Percentiles rank a stretch among this genome's conserved stretches.
These are phyloP conservation scores for Grifola frondosa DNA, from an alignment of 1,284 basidiomycete genomes.

Conservation along the genomic window DNA sequence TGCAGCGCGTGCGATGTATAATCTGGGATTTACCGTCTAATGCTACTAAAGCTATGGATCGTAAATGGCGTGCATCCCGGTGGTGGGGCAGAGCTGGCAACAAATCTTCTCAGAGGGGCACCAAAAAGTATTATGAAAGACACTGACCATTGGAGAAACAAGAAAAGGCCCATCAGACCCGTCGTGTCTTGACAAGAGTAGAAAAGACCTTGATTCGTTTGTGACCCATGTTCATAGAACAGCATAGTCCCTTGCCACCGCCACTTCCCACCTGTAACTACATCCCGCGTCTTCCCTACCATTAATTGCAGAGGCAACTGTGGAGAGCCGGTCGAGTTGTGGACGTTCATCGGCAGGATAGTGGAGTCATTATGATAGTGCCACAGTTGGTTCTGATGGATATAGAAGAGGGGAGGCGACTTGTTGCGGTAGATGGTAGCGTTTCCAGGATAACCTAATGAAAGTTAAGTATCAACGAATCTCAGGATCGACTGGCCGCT, in stretches of 20 bases:
- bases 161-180: conserved; percentile 44
- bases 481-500: conserved; percentile 3
- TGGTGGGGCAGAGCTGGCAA: conserved; percentile 21
- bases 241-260: conserved; percentile 57
- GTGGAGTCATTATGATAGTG: conserved; percentile 55
- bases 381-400: conserved; percentile 51
- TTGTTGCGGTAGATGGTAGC: conserved; percentile 29
- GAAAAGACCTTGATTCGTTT: conserved; percentile 49
- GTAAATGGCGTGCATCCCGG: conserved; percentile 43
- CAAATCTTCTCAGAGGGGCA: conserved; percentile 3
- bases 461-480: neutral
- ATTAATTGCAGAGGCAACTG: conserved; percentile 48
- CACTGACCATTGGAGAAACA: conserved; percentile 48
- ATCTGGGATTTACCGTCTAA: too few species aligned
- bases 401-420: conserved; percentile 50
- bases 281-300: conserved; percentile 38
- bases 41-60: conserved; percentile 43
- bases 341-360: conserved; percentile 52
- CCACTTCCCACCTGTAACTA: conserved; percentile 48
- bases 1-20: too few species aligned
- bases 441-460: conserved; percentile 30
- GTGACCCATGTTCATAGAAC: conserved; percentile 46
- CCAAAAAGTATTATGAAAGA: neutral
- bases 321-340: conserved; percentile 47
- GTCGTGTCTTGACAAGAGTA: conserved; percentile 44